Percentiles rank a stretch among this genome's conserved stretches.
Evolutionary conservation across 139 green algal species (phyloP).

Genomic region (Ostreobium quekettii): DNA sequence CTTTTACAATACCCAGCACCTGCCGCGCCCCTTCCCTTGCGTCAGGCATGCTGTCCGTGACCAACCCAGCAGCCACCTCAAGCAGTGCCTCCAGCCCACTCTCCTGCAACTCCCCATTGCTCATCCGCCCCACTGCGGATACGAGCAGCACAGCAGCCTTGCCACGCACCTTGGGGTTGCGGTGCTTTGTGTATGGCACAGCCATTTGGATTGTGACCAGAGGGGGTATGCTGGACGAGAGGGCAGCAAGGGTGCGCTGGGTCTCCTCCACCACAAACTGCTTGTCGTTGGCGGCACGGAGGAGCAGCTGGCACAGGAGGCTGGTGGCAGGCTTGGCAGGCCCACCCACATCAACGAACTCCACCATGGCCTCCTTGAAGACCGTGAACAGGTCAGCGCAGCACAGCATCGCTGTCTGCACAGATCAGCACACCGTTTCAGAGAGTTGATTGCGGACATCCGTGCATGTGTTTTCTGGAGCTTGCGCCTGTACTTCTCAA

Average conservation of each 20-base stretch:
- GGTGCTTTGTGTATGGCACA: constrained; percentile 43
- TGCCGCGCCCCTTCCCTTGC: constrained; percentile 36
- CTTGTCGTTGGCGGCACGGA: constrained; percentile 54
- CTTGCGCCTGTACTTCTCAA: too few species aligned
- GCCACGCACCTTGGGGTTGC: constrained; percentile 30
- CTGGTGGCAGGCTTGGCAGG: constrained; percentile 30
- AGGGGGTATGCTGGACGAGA: constrained; percentile 20
- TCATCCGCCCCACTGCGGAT: constrained; percentile 17
- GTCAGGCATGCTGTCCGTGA: constrained; percentile 54
- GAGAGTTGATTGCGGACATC: too few species aligned
- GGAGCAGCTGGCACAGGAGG: constrained; percentile 44
- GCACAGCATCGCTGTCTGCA: constrained; percentile 4
- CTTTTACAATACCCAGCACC: constrained; percentile 21
- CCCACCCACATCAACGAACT: constrained; percentile 33
- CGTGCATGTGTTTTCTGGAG: too few species aligned
- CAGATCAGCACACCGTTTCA: neutral
- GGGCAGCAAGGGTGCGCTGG: constrained; percentile 24
- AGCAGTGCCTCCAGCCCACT: constrained; percentile 27
- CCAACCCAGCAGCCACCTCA: constrained; percentile 20
- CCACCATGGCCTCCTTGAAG: constrained; percentile 28
- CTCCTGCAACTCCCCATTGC: constrained; percentile 7
- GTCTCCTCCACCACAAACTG: constrained; percentile 56
- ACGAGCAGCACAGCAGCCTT: constrained; percentile 24
- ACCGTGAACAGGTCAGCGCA: constrained; percentile 31
- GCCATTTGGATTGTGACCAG: constrained; percentile 23